These are phyloP conservation scores for Afroboletus lepidellus DNA, from an alignment of 1,284 basidiomycete genomes.

Conservation along the genomic window DNA sequence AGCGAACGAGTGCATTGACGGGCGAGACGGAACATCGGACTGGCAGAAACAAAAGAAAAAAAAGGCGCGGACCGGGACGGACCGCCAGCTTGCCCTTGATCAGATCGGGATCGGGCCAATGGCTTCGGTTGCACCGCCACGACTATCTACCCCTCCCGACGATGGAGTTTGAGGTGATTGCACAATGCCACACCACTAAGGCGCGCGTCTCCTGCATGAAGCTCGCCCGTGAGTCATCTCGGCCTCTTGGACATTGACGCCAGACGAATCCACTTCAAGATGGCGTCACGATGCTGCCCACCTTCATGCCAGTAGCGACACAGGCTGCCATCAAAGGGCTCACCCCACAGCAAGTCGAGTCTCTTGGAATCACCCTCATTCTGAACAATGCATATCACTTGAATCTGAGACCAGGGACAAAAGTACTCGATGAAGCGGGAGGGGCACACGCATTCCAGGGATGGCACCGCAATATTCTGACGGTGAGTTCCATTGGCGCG, in stretches of 20 bases:
- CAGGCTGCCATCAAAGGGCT: conserved; percentile 86
- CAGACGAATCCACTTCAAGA: conserved; percentile 42
- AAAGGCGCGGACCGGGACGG: conserved; percentile 15
- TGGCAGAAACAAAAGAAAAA: background rate
- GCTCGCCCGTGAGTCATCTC: conserved; percentile 52
- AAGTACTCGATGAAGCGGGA: conserved; percentile 67
- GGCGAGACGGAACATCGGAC: conserved; percentile 23
- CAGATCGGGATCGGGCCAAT: background rate
- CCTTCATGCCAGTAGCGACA: conserved; percentile 89
- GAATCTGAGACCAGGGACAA: conserved; percentile 73
- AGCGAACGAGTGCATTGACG: conserved; percentile 16
- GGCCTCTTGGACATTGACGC: background rate
- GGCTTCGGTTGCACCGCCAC: conserved; percentile 17
- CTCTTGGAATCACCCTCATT: conserved; percentile 74
- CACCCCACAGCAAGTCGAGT: conserved; percentile 79
- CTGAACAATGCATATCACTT: conserved; percentile 87
- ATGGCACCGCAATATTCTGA: conserved; percentile 80
- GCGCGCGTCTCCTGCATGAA: conserved; percentile 79
- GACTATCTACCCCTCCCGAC: background rate
- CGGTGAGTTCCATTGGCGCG: conserved; percentile 44
- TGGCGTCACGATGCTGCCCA: conserved; percentile 76
- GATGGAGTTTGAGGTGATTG: conserved; percentile 80
- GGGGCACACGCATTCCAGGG: conserved; percentile 85
- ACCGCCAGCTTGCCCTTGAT: conserved; percentile 1
- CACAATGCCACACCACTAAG: conserved; percentile 71